Base-by-base conservation (phyloP, 1,284 basidiomycete genomes). In the Omphalotus olearius region DNA sequence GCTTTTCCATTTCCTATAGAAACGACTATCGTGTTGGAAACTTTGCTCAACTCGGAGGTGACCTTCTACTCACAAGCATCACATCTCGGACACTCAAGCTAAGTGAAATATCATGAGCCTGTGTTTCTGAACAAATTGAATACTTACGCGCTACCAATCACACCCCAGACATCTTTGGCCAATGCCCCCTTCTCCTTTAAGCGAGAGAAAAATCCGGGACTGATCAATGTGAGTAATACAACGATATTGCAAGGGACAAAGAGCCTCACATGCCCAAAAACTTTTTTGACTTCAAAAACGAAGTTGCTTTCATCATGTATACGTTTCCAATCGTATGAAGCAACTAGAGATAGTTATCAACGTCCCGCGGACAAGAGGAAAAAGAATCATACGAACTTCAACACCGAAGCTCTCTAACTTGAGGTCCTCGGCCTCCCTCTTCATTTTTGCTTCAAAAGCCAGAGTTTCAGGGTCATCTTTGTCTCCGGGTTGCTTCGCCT, bases 401-500 rank as follows among this genome's bases (percentile, higher is more conserved):
- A 99, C 86, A 52, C 97, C 97, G 68, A 99, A 99, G 59, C 93
- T 96, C 74, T 99, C 97, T 53, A 98, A 72, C 75, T 98, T 99
- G 63, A 99, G 69, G 72, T 99, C 97, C 58, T 98, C 93, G 1
- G 93, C 93, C 69, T 99, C 97, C 41, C 81, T 75, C 64, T 72
- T 79, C 68, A 98, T 91, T 67, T 79, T 83, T 49, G 78, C 75
- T 67, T 90, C 85, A 64, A 95, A 96, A 17, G 77, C 75, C 53
- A 69, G 68, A 4, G 90, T 92, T 72, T 98, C 96, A 0, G 84
- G 72, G 64, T 98, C 96, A 53, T 89, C 85, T 57, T 82, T 80
- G 17, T 83, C 91, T 6, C 94, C 95, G 1, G 96, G 95, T 50
- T 84, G 75, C 64, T 89, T 85, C 39, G 95, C 93, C 62, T 94